Evolutionary conservation across 2,329 filamentous ascomycete species (phyloP).

Genomic region (Neofusicoccum laricinum): DNA sequence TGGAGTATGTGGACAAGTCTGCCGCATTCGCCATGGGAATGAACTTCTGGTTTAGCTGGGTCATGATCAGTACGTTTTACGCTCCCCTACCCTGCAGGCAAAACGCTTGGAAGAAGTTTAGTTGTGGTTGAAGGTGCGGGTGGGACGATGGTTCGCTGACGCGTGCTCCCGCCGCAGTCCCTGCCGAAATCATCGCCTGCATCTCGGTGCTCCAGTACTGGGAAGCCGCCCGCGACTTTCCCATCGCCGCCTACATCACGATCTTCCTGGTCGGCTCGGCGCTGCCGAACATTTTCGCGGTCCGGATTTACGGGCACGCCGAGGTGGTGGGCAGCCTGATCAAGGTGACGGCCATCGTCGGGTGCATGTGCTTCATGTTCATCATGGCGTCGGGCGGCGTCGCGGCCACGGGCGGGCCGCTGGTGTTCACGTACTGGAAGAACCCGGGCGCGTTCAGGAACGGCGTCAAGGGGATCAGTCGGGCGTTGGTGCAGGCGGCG

Average conservation of each 20-base stretch:
- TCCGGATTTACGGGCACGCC: conserved; percentile 49
- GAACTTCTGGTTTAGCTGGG: conserved; percentile 37
- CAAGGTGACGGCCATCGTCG: conserved; percentile 21
- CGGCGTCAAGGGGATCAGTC: conserved; percentile 28
- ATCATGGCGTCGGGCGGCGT: conserved; percentile 32
- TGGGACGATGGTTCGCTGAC: too few species aligned
- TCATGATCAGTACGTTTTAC: conserved; percentile 25
- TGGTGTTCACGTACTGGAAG: conserved; percentile 35
- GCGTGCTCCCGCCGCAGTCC: conserved; percentile 5
- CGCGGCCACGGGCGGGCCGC: conserved; percentile 29
- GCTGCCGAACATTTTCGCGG: conserved; percentile 37
- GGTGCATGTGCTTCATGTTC: conserved; percentile 20
- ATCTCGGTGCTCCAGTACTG: conserved; percentile 21
- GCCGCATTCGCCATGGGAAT: conserved; percentile 35
- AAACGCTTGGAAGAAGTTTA: too few species aligned
- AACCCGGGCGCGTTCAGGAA: conserved; percentile 1
- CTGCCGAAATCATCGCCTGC: conserved; percentile 20
- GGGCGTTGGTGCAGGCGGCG: conserved; percentile 33
- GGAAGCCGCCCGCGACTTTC: conserved; percentile 31
- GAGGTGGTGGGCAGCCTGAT: conserved; percentile 45
- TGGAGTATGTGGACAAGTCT: conserved; percentile 19
- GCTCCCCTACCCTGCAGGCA: background rate
- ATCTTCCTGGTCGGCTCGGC: conserved; percentile 46
- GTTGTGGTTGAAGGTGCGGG: too few species aligned
- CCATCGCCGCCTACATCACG: conserved; percentile 45